Conservation (phyloP, 2,329 filamentous ascomycete species). For the Mollisiaceae sp. region DNA sequence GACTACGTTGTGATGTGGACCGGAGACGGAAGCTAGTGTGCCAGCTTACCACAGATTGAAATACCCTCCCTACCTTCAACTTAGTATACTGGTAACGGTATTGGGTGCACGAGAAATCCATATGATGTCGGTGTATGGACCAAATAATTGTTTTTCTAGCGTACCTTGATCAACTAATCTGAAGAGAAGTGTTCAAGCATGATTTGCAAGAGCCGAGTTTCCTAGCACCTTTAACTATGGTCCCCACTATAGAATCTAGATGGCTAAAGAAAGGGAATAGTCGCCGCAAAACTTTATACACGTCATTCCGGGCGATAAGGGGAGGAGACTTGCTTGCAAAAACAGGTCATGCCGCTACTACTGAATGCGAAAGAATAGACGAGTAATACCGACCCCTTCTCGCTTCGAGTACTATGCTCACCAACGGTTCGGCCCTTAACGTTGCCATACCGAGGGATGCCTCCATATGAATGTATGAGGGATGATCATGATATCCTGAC, state of each 20-base stretch:
- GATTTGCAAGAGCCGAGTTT: background rate
- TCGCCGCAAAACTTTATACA: conserved; percentile 7
- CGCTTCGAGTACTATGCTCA: conserved; percentile 43
- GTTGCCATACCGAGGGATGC: conserved; percentile 42
- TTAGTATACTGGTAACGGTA: background rate
- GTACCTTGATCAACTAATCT: background rate
- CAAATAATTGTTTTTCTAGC: background rate
- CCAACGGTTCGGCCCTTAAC: conserved; percentile 43
- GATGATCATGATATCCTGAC: conserved; percentile 44
- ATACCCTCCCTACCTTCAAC: background rate
- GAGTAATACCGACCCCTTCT: conserved; percentile 44
- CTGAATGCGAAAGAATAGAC: conserved; percentile 17
- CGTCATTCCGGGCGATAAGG: conserved; percentile 16
- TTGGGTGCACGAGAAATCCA: background rate
- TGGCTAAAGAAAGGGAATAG: conserved; percentile 26
- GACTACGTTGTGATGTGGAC: background rate
- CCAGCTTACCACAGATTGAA: background rate
- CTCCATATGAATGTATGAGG: conserved; percentile 48
- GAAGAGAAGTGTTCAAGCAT: background rate
- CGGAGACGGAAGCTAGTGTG: background rate
- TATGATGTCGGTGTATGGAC: too few species aligned
- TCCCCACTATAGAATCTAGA: conserved; percentile 17
- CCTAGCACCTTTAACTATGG: conserved; percentile 17
- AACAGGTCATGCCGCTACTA: background rate
- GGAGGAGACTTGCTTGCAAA: conserved; percentile 16